Percentiles rank a stretch among this genome's conserved stretches.
phyloP scores from a whole-genome alignment of 352 stramenopile species.

The Plasmopara muralis region DNA sequence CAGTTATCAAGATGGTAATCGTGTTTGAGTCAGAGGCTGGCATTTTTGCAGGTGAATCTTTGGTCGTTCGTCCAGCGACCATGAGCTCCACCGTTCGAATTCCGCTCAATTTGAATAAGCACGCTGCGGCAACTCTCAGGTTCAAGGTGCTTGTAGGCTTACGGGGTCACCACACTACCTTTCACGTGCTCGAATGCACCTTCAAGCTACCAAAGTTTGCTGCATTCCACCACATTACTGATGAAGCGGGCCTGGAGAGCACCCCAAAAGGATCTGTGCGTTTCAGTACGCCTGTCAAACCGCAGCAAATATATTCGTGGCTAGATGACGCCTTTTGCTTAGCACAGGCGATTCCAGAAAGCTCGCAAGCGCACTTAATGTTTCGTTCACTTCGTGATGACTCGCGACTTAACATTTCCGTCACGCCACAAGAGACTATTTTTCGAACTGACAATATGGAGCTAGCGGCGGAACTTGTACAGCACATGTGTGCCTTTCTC shows the following conservation, averaged over 20 bases:
- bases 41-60: slow-evolving; percentile 82
- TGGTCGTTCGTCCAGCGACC: slow-evolving; percentile 49
- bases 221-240: slow-evolving; percentile 57
- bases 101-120: slow-evolving; percentile 57
- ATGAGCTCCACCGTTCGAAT: slow-evolving; percentile 43
- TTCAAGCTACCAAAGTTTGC: slow-evolving; percentile 84
- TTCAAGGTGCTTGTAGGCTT: slow-evolving; percentile 76
- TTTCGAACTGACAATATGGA: slow-evolving; percentile 83
- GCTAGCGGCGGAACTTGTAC: slow-evolving; percentile 79
- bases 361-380: slow-evolving; percentile 33
- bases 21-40: slow-evolving; percentile 83
- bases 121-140: slow-evolving; percentile 54
- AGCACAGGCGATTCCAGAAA: slow-evolving; percentile 33
- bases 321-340: slow-evolving; percentile 60
- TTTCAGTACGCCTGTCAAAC: slow-evolving; percentile 66
- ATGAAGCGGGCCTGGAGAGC: slow-evolving; percentile 16
- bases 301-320: slow-evolving; percentile 69
- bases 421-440: slow-evolving; percentile 48
- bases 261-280: slow-evolving; percentile 48
- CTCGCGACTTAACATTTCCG: slow-evolving; percentile 36
- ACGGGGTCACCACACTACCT: slow-evolving; percentile 64
- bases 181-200: slow-evolving; percentile 84
- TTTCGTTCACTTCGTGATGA: slow-evolving; percentile 62
- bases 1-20: slow-evolving; percentile 83
- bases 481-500: slow-evolving; percentile 80